A percentile compares a stretch with the other conserved stretches of the same genome.
Evolutionary conservation across 495 filamentous ascomycete genomes (phyloP).

Genomic region (Platismatia glauca): DNA sequence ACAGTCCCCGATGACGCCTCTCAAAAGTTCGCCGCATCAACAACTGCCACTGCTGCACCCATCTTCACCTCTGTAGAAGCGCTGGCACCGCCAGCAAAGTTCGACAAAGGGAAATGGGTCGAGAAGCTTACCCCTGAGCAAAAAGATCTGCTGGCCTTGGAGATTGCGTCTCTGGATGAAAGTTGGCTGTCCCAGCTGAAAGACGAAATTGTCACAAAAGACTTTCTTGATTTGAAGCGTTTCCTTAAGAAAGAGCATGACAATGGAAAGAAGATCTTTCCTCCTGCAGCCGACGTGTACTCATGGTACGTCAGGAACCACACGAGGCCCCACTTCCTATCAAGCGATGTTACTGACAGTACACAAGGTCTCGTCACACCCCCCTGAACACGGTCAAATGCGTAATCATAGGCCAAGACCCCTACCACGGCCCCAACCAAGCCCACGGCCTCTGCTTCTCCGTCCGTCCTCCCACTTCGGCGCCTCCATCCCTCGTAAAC

Average conservation of each 20-base stretch:
- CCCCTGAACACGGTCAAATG: slow-evolving; percentile 78
- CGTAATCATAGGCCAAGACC: slow-evolving; percentile 91
- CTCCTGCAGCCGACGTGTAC: slow-evolving; percentile 83
- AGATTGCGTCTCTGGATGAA: slow-evolving; percentile 84
- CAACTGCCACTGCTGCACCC: slow-evolving; percentile 39
- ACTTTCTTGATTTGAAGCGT: slow-evolving; percentile 78
- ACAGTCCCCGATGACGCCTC: slow-evolving; percentile 5
- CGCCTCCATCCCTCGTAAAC: slow-evolving; percentile 80
- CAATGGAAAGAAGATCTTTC: slow-evolving; percentile 66
- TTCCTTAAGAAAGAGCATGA: slow-evolving; percentile 71
- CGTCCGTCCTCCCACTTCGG: slow-evolving; percentile 76
- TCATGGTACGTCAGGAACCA: slow-evolving; percentile 55
- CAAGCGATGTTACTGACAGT: not conserved
- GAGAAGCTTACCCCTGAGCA: slow-evolving; percentile 70
- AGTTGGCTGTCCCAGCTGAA: slow-evolving; percentile 84
- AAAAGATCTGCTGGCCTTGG: slow-evolving; percentile 68
- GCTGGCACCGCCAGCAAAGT: slow-evolving; percentile 43
- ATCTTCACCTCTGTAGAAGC: slow-evolving; percentile 26
- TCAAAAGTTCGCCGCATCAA: slow-evolving; percentile 34
- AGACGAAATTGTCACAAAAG: slow-evolving; percentile 64
- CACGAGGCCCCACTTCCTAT: not conserved
- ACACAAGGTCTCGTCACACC: slow-evolving; percentile 72
- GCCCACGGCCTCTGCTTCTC: slow-evolving; percentile 94
- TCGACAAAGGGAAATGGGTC: slow-evolving; percentile 85
- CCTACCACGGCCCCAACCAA: slow-evolving; percentile 93